These are phyloP conservation scores for Globisporangium alternatum DNA, from an alignment of 352 stramenopile genomes.

Conservation along the genomic window DNA sequence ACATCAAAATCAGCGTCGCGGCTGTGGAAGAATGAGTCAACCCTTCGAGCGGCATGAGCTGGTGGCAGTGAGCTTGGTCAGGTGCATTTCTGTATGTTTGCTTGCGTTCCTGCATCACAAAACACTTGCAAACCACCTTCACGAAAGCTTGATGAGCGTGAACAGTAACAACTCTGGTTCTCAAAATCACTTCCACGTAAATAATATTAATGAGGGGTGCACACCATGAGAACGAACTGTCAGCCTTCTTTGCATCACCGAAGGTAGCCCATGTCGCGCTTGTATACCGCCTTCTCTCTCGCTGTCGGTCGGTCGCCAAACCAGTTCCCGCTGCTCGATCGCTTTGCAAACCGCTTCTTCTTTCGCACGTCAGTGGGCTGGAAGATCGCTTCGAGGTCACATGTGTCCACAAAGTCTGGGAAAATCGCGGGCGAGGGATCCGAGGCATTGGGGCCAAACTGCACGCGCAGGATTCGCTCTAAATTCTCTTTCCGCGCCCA, in stretches of 20 bases:
- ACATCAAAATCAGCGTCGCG: slow-evolving; percentile 4
- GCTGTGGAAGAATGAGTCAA: slow-evolving; percentile 18
- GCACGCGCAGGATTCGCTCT: slow-evolving; percentile 55
- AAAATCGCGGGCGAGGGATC: slow-evolving; percentile 83
- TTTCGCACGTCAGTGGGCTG: slow-evolving; percentile 65
- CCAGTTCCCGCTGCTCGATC: slow-evolving; percentile 87
- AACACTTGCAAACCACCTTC: background rate
- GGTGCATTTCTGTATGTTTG: background rate
- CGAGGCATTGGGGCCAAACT: slow-evolving; percentile 72
- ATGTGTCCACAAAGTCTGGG: slow-evolving; percentile 80
- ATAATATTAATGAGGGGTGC: slow-evolving; percentile 17
- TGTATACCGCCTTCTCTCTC: slow-evolving; percentile 77
- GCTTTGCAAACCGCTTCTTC: slow-evolving; percentile 73
- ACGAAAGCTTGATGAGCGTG: background rate
- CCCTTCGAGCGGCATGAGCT: slow-evolving; percentile 9
- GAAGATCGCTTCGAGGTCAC: slow-evolving; percentile 84
- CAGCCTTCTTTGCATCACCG: slow-evolving; percentile 23
- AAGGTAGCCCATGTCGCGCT: slow-evolving; percentile 79
- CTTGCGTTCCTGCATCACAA: background rate
- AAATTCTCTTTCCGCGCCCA: slow-evolving; percentile 80
- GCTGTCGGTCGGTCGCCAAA: slow-evolving; percentile 73
- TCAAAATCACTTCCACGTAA: slow-evolving; percentile 14
- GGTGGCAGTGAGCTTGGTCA: background rate
- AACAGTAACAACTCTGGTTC: background rate
- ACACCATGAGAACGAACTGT: background rate